Evolutionary conservation across 768 basidiomycete genomes (phyloP), one percentile per base, ranked within the genome.

Genomic region (Pleurotus ostreatus): DNA sequence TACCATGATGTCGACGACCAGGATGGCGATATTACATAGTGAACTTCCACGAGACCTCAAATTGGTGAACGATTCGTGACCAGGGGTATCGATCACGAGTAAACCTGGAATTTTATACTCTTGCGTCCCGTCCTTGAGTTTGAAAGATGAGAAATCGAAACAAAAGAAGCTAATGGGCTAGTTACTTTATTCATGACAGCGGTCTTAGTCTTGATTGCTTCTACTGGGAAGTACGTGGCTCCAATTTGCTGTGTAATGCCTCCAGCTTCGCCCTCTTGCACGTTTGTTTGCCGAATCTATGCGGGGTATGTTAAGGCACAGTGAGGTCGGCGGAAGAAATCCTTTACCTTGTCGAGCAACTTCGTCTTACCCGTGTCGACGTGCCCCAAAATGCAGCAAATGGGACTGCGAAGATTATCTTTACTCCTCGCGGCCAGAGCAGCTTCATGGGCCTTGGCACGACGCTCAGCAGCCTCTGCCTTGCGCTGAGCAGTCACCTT

Each of bases 311-410:
- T 34, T 34, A 34, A 34, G 30, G 30, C 11, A 34, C 30, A 34
- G 3, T 34, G 30, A 8, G 9, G 30, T 34, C 30, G 7, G 30
- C 30, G 30, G 30, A 11, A 34, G 46, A 60, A 8, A 53, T 34
- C 59, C 41, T 78, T 54, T 54, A 92, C 94, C 82, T 98, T 98
- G 70, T 99, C 97, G 63, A 99, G 72, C 39, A 99, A 76, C 72
- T 97, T 98, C 12, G 97, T 99, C 75, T 99, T 99, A 58, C 97
- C 97, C 3, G 95, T 98, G 78, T 99, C 97, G 81, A 99, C 97
- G 70, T 99, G 97, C 58, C 97, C 97, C 59, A 99, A 72, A 64
- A 99, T 99, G 82, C 96, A 98, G 68, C 96, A 98, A 68, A 99
- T 99, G 12, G 97, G 97, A 68, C 89, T 92, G 43, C 97, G 89